Base-by-base conservation (phyloP, 2,329 filamentous ascomycete genomes). In the Aspergillus cejpii region DNA sequence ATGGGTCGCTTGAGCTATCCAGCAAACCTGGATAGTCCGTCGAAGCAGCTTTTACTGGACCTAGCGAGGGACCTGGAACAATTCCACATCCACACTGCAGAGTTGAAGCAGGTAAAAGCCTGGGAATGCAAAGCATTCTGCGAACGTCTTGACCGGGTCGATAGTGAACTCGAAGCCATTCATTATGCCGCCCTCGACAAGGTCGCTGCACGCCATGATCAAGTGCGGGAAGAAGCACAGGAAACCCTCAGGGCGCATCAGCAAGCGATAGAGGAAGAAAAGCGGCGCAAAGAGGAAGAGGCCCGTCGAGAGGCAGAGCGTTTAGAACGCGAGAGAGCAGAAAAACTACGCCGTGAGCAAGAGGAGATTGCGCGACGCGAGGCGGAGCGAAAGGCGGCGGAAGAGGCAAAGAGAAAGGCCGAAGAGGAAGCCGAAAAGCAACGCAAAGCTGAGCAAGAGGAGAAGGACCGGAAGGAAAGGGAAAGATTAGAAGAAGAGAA, bases 161-260 rank as follows among this genome's bases (percentile, higher is more conserved):
- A 78, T 24, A 75, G 78, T 27, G 81, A 85, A 51, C 78, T 76
- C 26, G 81, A 83, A 58, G 70, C 77, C 39, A 74, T 72, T 44
- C 83, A 87, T 59, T 74, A 76, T 46, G 77, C 81, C 54, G 83
- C 84, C 11, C 75, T 91, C 12, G 78, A 77, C 37, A 76, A 77
- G 37, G 83, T 83, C 3, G 79, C 79, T 39, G 73, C 74, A 11
- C 78, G 84, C 57, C 85, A 89, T 61, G 78, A 85, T 28, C 74
- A 78, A 21, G 76, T 91, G 8, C 74, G 74, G 37, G 66, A 72
- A 41, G 71, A 74, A 39, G 79, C 79, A 3, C 73, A 79, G 56
- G 69, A 73, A 15, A 75, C 73, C 14, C 55, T 78, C n/a, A 66
- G 75, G 31, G 67, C 70, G n/a, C 65, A 78, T 46, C 60, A 67